A percentile compares a stretch with the other conserved stretches of the same genome.
phyloP scores from a whole-genome alignment of 345 rosid species.

The Lepidium sativum region DNA sequence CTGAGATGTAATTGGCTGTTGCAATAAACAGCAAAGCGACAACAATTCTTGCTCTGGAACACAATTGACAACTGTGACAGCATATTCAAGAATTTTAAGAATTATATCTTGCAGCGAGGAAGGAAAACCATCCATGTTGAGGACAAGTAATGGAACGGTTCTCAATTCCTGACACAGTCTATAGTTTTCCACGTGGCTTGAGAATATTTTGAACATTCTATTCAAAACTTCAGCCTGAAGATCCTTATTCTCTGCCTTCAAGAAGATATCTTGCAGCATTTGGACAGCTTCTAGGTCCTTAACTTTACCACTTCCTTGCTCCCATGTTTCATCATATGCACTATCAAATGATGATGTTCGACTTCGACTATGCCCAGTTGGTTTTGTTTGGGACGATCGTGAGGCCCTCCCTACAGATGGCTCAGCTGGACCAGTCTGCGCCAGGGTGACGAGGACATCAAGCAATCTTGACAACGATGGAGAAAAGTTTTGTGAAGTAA shows the following conservation, averaged over 20 bases:
- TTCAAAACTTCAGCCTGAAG: constrained; percentile 96
- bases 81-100: constrained; percentile 96
- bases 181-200: constrained; percentile 96
- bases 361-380: constrained; percentile 55
- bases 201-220: constrained; percentile 96
- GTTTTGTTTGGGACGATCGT: constrained; percentile 44
- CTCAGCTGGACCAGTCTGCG: constrained; percentile 86
- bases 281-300: constrained; percentile 99
- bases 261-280: constrained; percentile 93
- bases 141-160: constrained; percentile 91
- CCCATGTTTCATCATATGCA: constrained; percentile 71
- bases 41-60: constrained; percentile 98
- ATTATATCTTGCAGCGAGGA: constrained; percentile 86
- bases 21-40: constrained; percentile 95
- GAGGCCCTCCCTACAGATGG: constrained; percentile 43
- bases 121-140: constrained; percentile 95
- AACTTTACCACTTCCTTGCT: constrained; percentile 65
- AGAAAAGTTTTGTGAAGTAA: constrained; percentile 45
- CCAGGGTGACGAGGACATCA: constrained; percentile 83
- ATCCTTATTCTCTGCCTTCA: constrained; percentile 74
- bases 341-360: constrained; percentile 53
- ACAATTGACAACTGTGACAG: constrained; percentile 97
- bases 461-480: constrained; percentile 88
- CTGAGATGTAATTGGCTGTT: constrained; percentile 86
- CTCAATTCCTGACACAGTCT: constrained; percentile 82